Evolutionary conservation across 2,329 filamentous ascomycete genomes (phyloP).

Genomic region (Sporothrix pallida): DNA sequence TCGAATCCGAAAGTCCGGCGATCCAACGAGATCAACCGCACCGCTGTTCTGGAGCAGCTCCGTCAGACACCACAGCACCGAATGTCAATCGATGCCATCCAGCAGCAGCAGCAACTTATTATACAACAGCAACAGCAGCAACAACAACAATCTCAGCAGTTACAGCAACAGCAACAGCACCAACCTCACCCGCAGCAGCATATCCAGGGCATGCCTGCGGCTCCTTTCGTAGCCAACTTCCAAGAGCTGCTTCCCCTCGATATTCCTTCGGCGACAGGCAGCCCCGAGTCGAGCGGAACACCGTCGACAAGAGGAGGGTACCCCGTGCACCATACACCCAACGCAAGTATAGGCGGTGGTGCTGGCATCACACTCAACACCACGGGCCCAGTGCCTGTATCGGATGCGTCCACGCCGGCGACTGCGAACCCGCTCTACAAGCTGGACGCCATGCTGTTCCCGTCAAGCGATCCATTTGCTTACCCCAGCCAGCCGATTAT

Average conservation of each 20-base stretch:
- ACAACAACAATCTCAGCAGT: conserved; percentile 35
- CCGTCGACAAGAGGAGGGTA: conserved; percentile 44
- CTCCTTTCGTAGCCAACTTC: conserved; percentile 49
- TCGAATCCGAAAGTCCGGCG: conserved; percentile 39
- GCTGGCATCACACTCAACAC: neutral
- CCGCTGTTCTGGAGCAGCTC: conserved; percentile 33
- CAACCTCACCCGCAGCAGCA: conserved; percentile 19
- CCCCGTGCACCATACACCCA: conserved; percentile 39
- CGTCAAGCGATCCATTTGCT: conserved; percentile 75
- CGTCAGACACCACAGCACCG: conserved; percentile 37
- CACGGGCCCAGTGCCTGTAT: neutral
- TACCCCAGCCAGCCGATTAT: conserved; percentile 78
- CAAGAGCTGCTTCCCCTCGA: conserved; percentile 56
- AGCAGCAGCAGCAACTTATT: conserved; percentile 37
- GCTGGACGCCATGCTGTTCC: conserved; percentile 80
- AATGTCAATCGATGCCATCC: conserved; percentile 41
- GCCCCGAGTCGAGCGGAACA: conserved; percentile 46
- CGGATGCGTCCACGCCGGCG: conserved; percentile 19
- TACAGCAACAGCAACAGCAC: conserved; percentile 10
- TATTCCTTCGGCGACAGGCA: conserved; percentile 50
- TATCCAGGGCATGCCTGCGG: conserved; percentile 38
- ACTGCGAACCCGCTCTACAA: conserved; percentile 64
- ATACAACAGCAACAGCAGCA: conserved; percentile 35
- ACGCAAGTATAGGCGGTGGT: conserved; percentile 10
- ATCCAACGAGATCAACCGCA: conserved; percentile 41